These are phyloP conservation scores for Leccinum variicolor DNA, from an alignment of 768 basidiomycete genomes.

Conservation along the genomic window DNA sequence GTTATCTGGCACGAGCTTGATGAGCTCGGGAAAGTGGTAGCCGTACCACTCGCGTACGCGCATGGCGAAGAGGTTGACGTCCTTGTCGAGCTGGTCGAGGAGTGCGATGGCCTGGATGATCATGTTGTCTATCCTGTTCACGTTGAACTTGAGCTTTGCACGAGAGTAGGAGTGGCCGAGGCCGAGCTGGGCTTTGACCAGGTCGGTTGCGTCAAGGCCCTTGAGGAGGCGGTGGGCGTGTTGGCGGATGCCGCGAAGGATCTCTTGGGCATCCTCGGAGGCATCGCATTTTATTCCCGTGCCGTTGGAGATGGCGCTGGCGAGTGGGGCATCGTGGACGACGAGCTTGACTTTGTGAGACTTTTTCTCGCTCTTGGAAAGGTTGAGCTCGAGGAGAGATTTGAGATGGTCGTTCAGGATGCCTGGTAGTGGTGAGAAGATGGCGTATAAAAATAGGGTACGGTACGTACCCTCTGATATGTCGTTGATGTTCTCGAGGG, in stretches of 20 bases:
- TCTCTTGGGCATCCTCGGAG: slow-evolving; percentile 75
- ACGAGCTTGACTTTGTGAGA: slow-evolving; percentile 69
- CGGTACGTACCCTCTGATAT: slow-evolving; percentile 79
- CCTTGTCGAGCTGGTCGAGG: slow-evolving; percentile 98
- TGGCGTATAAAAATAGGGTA: not conserved
- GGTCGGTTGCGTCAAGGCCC: slow-evolving; percentile 83
- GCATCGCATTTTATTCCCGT: slow-evolving; percentile 75
- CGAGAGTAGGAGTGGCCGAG: slow-evolving; percentile 97
- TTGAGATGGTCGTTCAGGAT: slow-evolving; percentile 81
- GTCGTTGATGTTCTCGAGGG: slow-evolving; percentile 94
- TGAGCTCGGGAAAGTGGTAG: slow-evolving; percentile 97
- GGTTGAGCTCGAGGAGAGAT: slow-evolving; percentile 82
- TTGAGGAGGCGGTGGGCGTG: slow-evolving; percentile 89
- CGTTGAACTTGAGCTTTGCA: slow-evolving; percentile 97
- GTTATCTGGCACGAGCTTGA: slow-evolving; percentile 91
- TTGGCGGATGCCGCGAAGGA: slow-evolving; percentile 89
- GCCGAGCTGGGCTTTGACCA: slow-evolving; percentile 91
- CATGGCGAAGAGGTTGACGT: slow-evolving; percentile 99
- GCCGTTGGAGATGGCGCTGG: slow-evolving; percentile 70
- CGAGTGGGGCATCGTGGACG: slow-evolving; percentile 74
- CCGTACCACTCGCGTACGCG: slow-evolving; percentile 99
- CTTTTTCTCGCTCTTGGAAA: slow-evolving; percentile 67
- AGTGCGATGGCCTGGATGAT: slow-evolving; percentile 99
- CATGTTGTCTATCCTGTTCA: slow-evolving; percentile 97
- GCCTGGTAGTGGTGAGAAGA: slow-evolving; percentile 42